These are phyloP conservation scores for Venustampulla echinocandica DNA, from an alignment of 495 filamentous ascomycete species.

Conservation along the genomic window DNA sequence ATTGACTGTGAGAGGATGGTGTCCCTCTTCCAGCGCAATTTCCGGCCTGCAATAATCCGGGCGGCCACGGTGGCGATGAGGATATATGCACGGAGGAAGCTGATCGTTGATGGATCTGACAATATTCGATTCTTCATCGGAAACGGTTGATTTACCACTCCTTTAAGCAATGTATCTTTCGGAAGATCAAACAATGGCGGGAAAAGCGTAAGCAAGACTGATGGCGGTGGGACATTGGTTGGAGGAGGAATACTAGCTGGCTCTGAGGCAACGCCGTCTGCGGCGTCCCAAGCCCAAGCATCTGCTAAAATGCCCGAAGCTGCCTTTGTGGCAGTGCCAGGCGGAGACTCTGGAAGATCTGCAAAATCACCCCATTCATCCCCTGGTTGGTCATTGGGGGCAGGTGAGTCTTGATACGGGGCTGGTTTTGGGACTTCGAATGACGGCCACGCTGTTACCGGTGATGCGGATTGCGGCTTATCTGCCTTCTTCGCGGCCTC, in stretches of 20 bases:
- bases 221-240: constrained; percentile 83
- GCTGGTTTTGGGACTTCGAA: constrained; percentile 20
- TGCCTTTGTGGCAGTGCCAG: constrained; percentile 1
- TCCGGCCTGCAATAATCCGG: constrained; percentile 77
- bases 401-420: constrained; percentile 19
- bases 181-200: constrained; percentile 53
- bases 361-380: constrained; percentile 56
- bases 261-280: constrained; percentile 11
- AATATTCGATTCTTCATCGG: constrained; percentile 49
- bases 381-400: constrained; percentile 24
- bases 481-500: constrained; percentile 23
- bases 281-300: constrained; percentile 24
- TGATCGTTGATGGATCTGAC: constrained; percentile 42
- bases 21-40: constrained; percentile 84
- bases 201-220: constrained; percentile 69
- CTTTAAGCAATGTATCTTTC: constrained; percentile 42
- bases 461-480: constrained; percentile 28
- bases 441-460: constrained; percentile 39
- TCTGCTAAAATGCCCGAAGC: constrained; percentile 19
- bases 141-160: constrained; percentile 41
- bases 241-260: constrained; percentile 51
- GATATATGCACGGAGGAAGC: constrained; percentile 46
- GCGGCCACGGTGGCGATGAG: constrained; percentile 57
- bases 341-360: constrained; percentile 27
- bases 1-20: constrained; percentile 76